Percentiles rank a stretch among this genome's conserved stretches.
Evolutionary conservation across 176 grass and related monocot species (phyloP).

Genomic region (Triticum monococcum): DNA sequence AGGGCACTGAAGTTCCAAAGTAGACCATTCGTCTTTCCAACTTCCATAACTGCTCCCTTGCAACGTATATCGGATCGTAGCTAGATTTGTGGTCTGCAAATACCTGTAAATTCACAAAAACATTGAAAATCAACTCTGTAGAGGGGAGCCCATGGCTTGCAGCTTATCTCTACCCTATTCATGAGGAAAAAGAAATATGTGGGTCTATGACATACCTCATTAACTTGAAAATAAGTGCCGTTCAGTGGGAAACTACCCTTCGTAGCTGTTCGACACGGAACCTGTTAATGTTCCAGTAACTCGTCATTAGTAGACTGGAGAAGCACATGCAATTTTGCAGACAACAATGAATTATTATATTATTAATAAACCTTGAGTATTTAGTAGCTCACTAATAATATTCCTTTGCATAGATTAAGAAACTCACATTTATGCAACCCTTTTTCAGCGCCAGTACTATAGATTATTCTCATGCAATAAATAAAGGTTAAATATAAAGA

Average conservation of each 20-base stretch:
- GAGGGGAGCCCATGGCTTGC: not conserved
- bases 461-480: not conserved
- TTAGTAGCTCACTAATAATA: not conserved
- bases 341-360: slow-evolving; percentile 29
- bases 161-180: slow-evolving; percentile 28
- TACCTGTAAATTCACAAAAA: slow-evolving; percentile 56
- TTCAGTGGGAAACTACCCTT: slow-evolving; percentile 97
- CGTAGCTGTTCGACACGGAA: slow-evolving; percentile 97
- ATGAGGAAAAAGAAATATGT: not conserved
- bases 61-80: slow-evolving; percentile 62
- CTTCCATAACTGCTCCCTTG: slow-evolving; percentile 71
- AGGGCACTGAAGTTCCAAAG: slow-evolving; percentile 81
- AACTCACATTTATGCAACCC: not conserved
- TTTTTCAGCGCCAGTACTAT: slow-evolving; percentile 11
- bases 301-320: slow-evolving; percentile 22
- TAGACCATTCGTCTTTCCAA: slow-evolving; percentile 77
- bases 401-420: not conserved
- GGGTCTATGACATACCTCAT: slow-evolving; percentile 55
- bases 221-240: slow-evolving; percentile 99
- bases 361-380: not conserved
- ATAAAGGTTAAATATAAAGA: not conserved
- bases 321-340: slow-evolving; percentile 11
- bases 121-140: slow-evolving; percentile 26
- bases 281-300: slow-evolving; percentile 47
- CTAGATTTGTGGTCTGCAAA: slow-evolving; percentile 90